phyloP scores from a whole-genome alignment of 768 basidiomycete species.

The Termitomyces sp. region DNA sequence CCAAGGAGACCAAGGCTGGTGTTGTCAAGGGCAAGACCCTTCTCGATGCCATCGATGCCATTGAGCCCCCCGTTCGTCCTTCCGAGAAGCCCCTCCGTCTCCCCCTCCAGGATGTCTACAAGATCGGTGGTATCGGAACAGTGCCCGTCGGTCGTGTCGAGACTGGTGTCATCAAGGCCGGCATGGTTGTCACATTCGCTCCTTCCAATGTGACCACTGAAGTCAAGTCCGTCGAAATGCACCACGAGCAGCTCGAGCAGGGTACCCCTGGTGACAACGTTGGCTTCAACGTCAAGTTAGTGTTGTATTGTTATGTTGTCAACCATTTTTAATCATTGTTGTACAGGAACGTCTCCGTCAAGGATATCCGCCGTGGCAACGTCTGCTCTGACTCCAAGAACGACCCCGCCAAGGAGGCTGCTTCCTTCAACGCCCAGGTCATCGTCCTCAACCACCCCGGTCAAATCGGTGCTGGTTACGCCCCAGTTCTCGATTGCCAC shows the following conservation, averaged over 20 bases:
- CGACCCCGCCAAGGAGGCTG: slow-evolving; percentile 99
- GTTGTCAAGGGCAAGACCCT: slow-evolving; percentile 97
- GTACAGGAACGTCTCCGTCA: slow-evolving; percentile 95
- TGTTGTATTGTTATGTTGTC: slow-evolving; percentile 7
- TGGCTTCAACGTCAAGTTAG: slow-evolving; percentile 96
- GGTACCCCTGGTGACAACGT: slow-evolving; percentile 99
- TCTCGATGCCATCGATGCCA: slow-evolving; percentile 99
- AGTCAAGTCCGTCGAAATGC: slow-evolving; percentile 99
- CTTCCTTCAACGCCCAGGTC: slow-evolving; percentile 99
- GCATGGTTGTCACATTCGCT: slow-evolving; percentile 98
- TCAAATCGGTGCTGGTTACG: slow-evolving; percentile 99
- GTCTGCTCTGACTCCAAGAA: slow-evolving; percentile 99
- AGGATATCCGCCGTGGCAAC: slow-evolving; percentile 99
- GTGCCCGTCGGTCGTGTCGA: slow-evolving; percentile 99
- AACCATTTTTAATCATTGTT: neutral
- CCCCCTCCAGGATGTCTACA: slow-evolving; percentile 99
- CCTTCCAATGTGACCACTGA: slow-evolving; percentile 98
- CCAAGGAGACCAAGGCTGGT: slow-evolving; percentile 92
- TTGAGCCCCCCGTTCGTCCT: slow-evolving; percentile 94
- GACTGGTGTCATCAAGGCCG: slow-evolving; percentile 99
- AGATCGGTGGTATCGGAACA: slow-evolving; percentile 99
- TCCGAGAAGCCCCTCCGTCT: slow-evolving; percentile 99
- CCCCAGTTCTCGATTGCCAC: slow-evolving; percentile 99
- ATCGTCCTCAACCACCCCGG: slow-evolving; percentile 99
- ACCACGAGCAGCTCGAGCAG: slow-evolving; percentile 94